phyloP scores from a whole-genome alignment of 495 filamentous ascomycete genomes.

The Daldinia concentrica region DNA sequence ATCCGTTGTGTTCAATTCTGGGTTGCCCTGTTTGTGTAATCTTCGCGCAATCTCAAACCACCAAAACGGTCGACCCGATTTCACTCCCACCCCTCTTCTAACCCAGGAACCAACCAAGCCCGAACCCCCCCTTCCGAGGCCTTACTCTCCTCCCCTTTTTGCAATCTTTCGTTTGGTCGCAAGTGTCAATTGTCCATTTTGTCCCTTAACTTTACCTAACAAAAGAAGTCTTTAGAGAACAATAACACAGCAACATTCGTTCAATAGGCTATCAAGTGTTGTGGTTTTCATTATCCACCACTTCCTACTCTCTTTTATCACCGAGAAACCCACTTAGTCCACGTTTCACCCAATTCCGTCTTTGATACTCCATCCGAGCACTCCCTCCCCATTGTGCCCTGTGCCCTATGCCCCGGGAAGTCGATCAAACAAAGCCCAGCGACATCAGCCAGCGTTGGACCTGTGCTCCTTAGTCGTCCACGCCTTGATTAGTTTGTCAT shows the following conservation, averaged over 20 bases:
- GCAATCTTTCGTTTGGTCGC: conserved; percentile 7
- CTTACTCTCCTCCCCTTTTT: conserved; percentile 18
- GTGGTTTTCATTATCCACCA: not conserved
- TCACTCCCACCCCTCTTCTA: not conserved
- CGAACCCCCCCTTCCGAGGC: conserved; percentile 8
- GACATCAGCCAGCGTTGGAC: conserved; percentile 29
- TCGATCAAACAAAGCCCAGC: conserved; percentile 40
- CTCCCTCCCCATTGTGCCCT: conserved; percentile 24
- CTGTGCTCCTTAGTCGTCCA: conserved; percentile 11
- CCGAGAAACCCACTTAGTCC: conserved; percentile 23
- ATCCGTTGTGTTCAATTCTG: not conserved
- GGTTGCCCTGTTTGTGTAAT: conserved; percentile 5
- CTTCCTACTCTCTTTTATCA: conserved; percentile 6
- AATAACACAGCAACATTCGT: conserved; percentile 17
- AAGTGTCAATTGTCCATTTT: conserved; percentile 7
- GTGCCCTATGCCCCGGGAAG: conserved; percentile 33
- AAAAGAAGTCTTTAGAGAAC: not conserved
- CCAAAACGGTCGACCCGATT: conserved; percentile 20
- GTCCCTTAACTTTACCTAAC: not conserved
- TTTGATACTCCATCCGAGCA: conserved; percentile 33
- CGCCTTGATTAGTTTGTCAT: not conserved
- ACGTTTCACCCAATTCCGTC: conserved; percentile 27
- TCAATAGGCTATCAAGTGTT: conserved; percentile 9
- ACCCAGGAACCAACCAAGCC: not conserved
- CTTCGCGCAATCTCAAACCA: conserved; percentile 34